Conservation (phyloP, 2,329 filamentous ascomycete genomes). For the Moelleriella libera region DNA sequence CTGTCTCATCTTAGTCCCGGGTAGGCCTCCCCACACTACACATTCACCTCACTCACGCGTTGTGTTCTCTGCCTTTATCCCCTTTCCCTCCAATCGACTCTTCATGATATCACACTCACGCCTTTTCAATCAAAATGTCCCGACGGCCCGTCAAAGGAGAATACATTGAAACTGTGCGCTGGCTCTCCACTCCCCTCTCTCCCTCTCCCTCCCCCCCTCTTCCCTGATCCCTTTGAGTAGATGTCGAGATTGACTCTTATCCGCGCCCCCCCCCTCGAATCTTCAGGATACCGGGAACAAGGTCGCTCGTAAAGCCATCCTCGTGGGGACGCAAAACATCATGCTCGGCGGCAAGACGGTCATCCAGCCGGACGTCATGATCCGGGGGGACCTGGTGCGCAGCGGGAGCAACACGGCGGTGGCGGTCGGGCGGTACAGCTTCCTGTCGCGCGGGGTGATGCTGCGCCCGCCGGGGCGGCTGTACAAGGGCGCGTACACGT, state of each 20-base stretch:
- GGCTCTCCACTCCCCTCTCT: background rate
- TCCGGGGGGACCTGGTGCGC: constrained; percentile 74
- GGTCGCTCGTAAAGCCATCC: constrained; percentile 79
- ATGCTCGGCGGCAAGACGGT: constrained; percentile 93
- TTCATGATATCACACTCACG: no score
- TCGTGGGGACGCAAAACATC: constrained; percentile 94
- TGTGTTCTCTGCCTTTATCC: no score
- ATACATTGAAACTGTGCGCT: constrained; percentile 82
- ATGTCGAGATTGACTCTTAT: no score
- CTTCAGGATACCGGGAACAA: constrained; percentile 99
- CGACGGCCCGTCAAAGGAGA: constrained; percentile 71
- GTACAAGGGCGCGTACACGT: constrained; percentile 64
- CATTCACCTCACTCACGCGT: no score
- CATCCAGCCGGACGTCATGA: constrained; percentile 87
- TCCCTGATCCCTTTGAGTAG: no score
- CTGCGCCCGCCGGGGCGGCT: constrained; percentile 73
- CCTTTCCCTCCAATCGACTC: no score
- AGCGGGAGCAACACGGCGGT: constrained; percentile 54
- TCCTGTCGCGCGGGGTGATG: constrained; percentile 65
- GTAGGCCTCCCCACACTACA: no score
- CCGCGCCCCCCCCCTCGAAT: no score
- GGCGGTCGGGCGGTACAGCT: constrained; percentile 81
- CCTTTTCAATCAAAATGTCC: no score
- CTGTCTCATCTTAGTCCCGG: no score
- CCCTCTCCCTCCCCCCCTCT: background rate